Evolutionary conservation across 257 asterid species (phyloP).

Genomic region (Solanum phureja): DNA sequence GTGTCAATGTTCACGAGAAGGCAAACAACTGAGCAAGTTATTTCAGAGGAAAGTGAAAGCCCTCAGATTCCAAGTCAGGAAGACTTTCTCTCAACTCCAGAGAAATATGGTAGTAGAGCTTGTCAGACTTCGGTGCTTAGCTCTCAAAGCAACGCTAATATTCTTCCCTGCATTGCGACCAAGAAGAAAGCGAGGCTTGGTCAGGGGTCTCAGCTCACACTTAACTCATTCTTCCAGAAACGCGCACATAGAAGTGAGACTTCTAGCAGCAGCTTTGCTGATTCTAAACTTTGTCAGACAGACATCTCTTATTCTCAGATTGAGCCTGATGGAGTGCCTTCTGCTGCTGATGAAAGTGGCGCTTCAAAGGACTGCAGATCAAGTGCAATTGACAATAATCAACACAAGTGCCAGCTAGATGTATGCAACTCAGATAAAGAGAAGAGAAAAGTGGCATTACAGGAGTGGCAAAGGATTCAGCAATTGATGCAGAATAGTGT

Average conservation of each 20-base stretch:
- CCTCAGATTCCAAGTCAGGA: slow-evolving; percentile 26
- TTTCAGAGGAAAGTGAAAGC: slow-evolving; percentile 17
- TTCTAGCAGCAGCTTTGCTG: slow-evolving; percentile 15
- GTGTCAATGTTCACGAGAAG: slow-evolving; percentile 68
- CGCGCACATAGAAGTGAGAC: slow-evolving; percentile 17
- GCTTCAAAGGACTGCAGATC: slow-evolving; percentile 17
- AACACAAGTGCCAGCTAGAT: slow-evolving; percentile 15
- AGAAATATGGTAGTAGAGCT: slow-evolving; percentile 17
- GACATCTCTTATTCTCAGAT: slow-evolving; percentile 19
- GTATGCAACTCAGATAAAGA: slow-evolving; percentile 32
- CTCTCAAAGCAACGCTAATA: slow-evolving; percentile 18
- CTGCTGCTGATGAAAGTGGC: slow-evolving; percentile 18
- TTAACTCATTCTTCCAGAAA: slow-evolving; percentile 64
- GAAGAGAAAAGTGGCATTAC: slow-evolving; percentile 36
- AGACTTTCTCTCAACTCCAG: slow-evolving; percentile 15
- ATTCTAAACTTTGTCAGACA: slow-evolving; percentile 23
- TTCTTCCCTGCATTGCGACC: slow-evolving; percentile 16
- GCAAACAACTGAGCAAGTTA: slow-evolving; percentile 38
- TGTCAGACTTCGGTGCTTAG: slow-evolving; percentile 4
- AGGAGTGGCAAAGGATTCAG: slow-evolving; percentile 97
- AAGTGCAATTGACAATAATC: slow-evolving; percentile 14
- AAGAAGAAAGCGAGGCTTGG: slow-evolving; percentile 55
- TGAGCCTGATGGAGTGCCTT: slow-evolving; percentile 16
- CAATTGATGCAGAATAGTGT: slow-evolving; percentile 80
- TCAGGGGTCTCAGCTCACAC: slow-evolving; percentile 80